Conservation (phyloP, 305 asterid genomes). For the Fraxinus paxiana region DNA sequence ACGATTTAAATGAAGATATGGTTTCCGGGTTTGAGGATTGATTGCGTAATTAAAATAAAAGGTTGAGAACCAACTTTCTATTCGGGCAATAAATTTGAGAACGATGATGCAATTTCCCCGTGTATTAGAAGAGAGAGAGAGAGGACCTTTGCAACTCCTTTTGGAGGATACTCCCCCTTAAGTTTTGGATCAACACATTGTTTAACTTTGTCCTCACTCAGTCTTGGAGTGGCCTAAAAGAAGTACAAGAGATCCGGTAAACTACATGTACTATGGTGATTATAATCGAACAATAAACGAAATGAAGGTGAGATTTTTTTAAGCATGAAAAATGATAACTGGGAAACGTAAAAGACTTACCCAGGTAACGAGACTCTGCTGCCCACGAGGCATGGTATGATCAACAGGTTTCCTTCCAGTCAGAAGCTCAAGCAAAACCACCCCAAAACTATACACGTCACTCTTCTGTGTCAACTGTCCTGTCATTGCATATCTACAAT, state of each 20-base stretch:
- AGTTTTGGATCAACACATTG: slow-evolving; percentile 61
- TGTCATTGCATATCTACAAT: slow-evolving; percentile 49
- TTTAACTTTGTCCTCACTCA: slow-evolving; percentile 61
- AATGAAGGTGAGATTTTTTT: not conserved
- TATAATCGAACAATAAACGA: not conserved
- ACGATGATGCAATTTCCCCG: not conserved
- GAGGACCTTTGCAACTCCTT: slow-evolving; percentile 58
- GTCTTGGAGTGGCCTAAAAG: slow-evolving; percentile 55
- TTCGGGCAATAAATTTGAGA: not conserved
- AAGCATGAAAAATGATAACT: not conserved
- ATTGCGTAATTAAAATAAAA: not conserved
- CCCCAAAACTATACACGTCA: slow-evolving; percentile 56
- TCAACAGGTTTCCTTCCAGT: slow-evolving; percentile 58
- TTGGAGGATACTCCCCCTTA: slow-evolving; percentile 50
- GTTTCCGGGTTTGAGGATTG: not conserved
- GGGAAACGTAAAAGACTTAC: slow-evolving; percentile 22
- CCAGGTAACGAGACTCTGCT: slow-evolving; percentile 59
- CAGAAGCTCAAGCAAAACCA: slow-evolving; percentile 50
- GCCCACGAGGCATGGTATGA: slow-evolving; percentile 54
- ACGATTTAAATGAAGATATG: not conserved
- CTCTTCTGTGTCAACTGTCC: slow-evolving; percentile 53
- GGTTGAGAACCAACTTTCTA: not conserved
- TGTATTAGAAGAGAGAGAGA: not conserved
- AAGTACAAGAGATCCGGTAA: not conserved
- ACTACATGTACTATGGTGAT: not conserved